Percentiles rank a stretch among this genome's conserved stretches.
phyloP scores from a whole-genome alignment of 257 asterid species.

The Solanum megistacrolobum region DNA sequence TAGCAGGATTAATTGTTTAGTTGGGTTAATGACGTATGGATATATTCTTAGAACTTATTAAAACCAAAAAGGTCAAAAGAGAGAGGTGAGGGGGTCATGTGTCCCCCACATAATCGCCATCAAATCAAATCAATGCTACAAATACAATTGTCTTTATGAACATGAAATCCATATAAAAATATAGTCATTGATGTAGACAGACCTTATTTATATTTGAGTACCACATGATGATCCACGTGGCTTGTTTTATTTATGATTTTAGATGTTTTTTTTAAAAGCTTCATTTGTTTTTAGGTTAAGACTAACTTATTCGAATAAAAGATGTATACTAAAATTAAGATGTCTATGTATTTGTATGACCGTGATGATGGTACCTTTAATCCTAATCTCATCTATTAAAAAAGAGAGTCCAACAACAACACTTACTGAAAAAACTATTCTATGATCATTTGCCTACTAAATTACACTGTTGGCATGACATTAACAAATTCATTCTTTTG shows the following conservation, averaged over 20 bases:
- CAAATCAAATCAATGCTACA: background rate
- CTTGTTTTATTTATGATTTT: background rate
- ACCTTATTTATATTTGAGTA: background rate
- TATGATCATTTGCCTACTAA: too few relatives aligned
- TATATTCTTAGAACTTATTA: background rate
- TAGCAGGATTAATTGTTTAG: background rate
- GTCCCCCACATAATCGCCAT: background rate
- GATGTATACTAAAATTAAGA: background rate
- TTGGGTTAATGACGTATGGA: background rate
- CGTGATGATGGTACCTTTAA: too few relatives aligned
- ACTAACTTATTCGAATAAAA: too few relatives aligned
- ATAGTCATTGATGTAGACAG: background rate
- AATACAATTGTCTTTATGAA: background rate
- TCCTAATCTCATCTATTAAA: too few relatives aligned
- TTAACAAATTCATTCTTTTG: too few relatives aligned
- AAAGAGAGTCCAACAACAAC: too few relatives aligned
- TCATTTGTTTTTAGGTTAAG: too few relatives aligned
- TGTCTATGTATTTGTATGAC: background rate
- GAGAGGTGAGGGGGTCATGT: background rate
- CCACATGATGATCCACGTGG: background rate
- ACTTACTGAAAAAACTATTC: too few relatives aligned
- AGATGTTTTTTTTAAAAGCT: too few relatives aligned
- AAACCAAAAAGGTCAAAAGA: background rate
- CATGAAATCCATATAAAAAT: background rate
- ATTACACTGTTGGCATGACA: too few relatives aligned